A percentile compares a stretch with the other conserved stretches of the same genome.
Evolutionary conservation across 257 asterid species (phyloP).

Genomic region (Salvia splendens): DNA sequence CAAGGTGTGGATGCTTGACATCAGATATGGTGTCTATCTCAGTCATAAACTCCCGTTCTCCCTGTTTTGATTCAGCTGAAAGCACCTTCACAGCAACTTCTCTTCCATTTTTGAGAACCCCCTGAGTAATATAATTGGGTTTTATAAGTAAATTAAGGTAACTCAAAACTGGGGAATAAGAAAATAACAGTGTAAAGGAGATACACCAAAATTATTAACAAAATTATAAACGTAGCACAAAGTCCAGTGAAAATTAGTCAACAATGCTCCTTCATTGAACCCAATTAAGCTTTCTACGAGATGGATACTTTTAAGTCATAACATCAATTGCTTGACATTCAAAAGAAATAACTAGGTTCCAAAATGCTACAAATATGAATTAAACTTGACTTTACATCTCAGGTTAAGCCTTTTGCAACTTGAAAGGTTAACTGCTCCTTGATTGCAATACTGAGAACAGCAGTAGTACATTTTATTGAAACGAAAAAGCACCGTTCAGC

Average conservation of each 20-base stretch:
- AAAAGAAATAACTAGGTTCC: conserved; percentile 23
- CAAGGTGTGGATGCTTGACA: conserved; percentile 88
- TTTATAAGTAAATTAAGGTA: conserved; percentile 31
- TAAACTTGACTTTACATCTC: conserved; percentile 5
- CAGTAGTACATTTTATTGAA: conserved; percentile 10
- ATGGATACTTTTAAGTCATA: not conserved
- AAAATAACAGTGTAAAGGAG: conserved; percentile 23
- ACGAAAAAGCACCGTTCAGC: conserved; percentile 2
- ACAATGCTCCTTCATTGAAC: conserved; percentile 24
- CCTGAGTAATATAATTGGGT: conserved; percentile 51
- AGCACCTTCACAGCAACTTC: conserved; percentile 80
- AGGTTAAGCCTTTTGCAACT: conserved; percentile 12
- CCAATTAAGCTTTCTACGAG: conserved; percentile 22
- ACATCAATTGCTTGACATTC: conserved; percentile 7
- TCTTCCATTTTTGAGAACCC: conserved; percentile 59
- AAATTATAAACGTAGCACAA: conserved; percentile 21
- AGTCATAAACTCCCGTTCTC: conserved; percentile 73
- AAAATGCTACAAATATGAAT: conserved; percentile 9
- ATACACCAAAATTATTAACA: conserved; percentile 22
- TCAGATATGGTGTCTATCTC: conserved; percentile 83
- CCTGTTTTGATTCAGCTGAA: conserved; percentile 79
- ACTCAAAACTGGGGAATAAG: conserved; percentile 18
- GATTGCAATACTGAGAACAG: conserved; percentile 21
- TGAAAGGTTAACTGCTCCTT: conserved; percentile 7
- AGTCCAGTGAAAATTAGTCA: conserved; percentile 25